Base-by-base conservation (phyloP, 169 alveolate genomes). In the Besnoitia besnoiti region DNA sequence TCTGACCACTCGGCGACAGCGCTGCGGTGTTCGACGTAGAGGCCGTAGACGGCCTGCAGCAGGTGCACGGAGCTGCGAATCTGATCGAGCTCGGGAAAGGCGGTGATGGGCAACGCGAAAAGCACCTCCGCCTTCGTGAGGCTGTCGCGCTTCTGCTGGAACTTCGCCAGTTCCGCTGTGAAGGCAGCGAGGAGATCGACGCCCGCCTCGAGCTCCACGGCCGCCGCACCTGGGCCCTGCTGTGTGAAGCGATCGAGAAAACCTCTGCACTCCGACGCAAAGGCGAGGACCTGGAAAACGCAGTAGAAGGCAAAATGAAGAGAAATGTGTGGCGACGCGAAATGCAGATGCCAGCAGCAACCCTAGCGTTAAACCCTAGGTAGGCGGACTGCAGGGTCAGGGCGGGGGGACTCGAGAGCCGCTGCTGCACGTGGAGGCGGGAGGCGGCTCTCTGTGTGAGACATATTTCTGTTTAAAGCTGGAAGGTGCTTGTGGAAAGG, bases 181-280 rank as follows among this genome's bases (percentile, higher is more conserved):
- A 95, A 95, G 77, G 90, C 87, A 55, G 89, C 75, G 49, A 97
- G 96, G 24, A 92, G 85, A 51, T 93, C 98, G 85, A 96, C 96
- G 50, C 99, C 99, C 67, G 96, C 96, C 61, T 97, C 97, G 79
- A 97, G 96, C 27, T 97, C 90, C 40, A 96, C 96, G 44, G 94
- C 96, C 5, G 95, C 97, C 21, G 98, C 95, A 27, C 98, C 97
- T 24, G 99, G 98, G 16, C 99, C 98, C 44, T 94, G 96, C 73
- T 94, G 97, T 62, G 95, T 95, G 82, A 94, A 92, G 37, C 67
- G 62, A 39, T 80, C 40, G 37, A 85, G 91, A 77, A 80, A 85
- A 76, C 62, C 77, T 33, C 84, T 91, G 94, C 94, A 90, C 85
- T 85, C 91, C n/a, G 61, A 30, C 33, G 84, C 90, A 51, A 92